Evolutionary conservation across 805 yeast species (phyloP).

Genomic region (Phaffomyces thermotolerans): DNA sequence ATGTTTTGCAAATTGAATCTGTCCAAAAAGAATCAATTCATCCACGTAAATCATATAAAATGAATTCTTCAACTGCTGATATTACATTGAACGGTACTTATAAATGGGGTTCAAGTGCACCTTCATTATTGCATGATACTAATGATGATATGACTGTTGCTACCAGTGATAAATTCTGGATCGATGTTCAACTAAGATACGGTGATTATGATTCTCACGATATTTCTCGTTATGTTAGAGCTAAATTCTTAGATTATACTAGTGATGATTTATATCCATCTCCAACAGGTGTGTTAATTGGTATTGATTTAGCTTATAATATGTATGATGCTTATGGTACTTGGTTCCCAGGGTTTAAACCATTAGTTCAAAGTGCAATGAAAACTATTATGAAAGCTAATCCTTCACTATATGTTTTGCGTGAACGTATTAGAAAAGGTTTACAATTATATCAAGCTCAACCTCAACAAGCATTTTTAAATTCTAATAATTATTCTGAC

Average conservation of each 20-base stretch:
- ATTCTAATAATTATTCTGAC: constrained; percentile 85
- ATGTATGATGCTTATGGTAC: constrained; percentile 95
- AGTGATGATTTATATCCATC: constrained; percentile 87
- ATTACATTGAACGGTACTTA: constrained; percentile 66
- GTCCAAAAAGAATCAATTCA: constrained; percentile 91
- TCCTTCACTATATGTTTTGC: constrained; percentile 82
- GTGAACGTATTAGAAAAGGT: constrained; percentile 93
- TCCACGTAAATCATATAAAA: constrained; percentile 93
- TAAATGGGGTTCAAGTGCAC: constrained; percentile 78
- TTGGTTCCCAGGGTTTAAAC: constrained; percentile 95
- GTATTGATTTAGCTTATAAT: constrained; percentile 89
- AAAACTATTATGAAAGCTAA: constrained; percentile 89
- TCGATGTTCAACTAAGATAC: constrained; percentile 89
- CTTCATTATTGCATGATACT: constrained; percentile 69
- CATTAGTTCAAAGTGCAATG: constrained; percentile 86
- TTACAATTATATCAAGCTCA: constrained; percentile 89
- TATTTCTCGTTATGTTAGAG: constrained; percentile 85
- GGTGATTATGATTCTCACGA: constrained; percentile 99
- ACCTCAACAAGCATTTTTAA: constrained; percentile 85
- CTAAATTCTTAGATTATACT: constrained; percentile 90
- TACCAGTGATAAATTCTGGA: constrained; percentile 70
- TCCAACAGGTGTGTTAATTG: constrained; percentile 86
- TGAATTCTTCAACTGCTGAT: constrained; percentile 96
- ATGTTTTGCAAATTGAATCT: constrained; percentile 70
- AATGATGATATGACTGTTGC: constrained; percentile 57